phyloP scores from a whole-genome alignment of 2,329 filamentous ascomycete genomes.

The Hymenoscyphus infarciens region DNA sequence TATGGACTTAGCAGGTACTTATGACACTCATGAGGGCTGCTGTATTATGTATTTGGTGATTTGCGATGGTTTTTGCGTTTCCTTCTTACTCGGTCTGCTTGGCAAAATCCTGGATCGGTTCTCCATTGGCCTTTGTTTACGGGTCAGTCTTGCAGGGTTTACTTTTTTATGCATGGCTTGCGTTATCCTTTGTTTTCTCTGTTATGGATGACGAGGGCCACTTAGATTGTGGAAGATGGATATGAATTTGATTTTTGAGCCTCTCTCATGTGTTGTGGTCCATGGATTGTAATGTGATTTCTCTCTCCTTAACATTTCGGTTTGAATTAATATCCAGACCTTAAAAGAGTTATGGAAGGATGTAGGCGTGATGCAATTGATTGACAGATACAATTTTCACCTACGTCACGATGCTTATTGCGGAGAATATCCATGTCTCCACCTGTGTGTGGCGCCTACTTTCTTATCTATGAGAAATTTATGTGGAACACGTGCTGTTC shows the following conservation, averaged over 20 bases:
- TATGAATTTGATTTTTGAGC: slow-evolving; percentile 7
- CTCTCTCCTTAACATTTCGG: too few species aligned
- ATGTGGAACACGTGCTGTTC: too few species aligned
- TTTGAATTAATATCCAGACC: too few species aligned
- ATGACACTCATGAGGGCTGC: slow-evolving; percentile 25
- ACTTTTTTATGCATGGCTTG: slow-evolving; percentile 25
- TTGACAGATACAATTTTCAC: too few species aligned
- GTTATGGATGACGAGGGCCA: slow-evolving; percentile 4
- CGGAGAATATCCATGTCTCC: too few species aligned
- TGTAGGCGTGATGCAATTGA: too few species aligned
- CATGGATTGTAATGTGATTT: neutral
- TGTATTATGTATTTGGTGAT: slow-evolving; percentile 23
- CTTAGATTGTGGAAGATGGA: slow-evolving; percentile 7
- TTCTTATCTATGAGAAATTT: too few species aligned
- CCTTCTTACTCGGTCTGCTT: slow-evolving; percentile 15
- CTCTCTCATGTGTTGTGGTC: neutral
- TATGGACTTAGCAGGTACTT: slow-evolving; percentile 20
- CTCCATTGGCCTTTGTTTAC: slow-evolving; percentile 10
- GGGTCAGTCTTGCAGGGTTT: slow-evolving; percentile 11
- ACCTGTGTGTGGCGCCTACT: too few species aligned
- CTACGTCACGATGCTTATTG: too few species aligned
- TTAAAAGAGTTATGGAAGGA: too few species aligned
- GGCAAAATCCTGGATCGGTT: slow-evolving; percentile 9
- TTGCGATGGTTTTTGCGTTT: slow-evolving; percentile 18
- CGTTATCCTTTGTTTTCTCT: slow-evolving; percentile 13